phyloP scores from a whole-genome alignment of 2,329 filamentous ascomycete species.

The Exophiala sideris region DNA sequence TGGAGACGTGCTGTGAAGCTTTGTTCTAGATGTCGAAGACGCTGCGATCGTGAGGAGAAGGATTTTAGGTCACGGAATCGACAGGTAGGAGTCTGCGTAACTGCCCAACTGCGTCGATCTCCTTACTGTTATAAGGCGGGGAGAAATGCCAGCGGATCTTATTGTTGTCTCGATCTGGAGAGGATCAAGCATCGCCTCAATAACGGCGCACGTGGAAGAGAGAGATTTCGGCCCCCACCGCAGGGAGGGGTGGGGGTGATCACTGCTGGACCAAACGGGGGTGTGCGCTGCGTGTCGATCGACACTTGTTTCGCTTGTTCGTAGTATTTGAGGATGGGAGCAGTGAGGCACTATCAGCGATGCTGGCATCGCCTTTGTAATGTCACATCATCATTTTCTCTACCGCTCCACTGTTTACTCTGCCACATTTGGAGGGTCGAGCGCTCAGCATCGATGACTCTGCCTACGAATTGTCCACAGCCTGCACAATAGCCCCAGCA shows the following conservation, averaged over 20 bases:
- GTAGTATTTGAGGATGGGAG: too few relatives aligned
- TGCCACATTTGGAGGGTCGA: too few relatives aligned
- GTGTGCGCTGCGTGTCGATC: not conserved
- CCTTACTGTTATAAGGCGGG: not conserved
- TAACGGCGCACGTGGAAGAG: not conserved
- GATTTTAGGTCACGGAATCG: not conserved
- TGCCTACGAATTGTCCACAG: constrained; percentile 42
- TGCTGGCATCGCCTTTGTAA: too few relatives aligned
- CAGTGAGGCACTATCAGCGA: too few relatives aligned
- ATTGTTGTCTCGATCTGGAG: not conserved
- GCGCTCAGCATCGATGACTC: too few relatives aligned
- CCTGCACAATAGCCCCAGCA: constrained; percentile 48
- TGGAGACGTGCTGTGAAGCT: not conserved
- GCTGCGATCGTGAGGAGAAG: not conserved
- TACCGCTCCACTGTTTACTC: too few relatives aligned
- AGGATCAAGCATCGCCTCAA: not conserved
- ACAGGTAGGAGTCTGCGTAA: not conserved
- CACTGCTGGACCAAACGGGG: not conserved
- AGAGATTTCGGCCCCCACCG: not conserved
- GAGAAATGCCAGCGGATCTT: not conserved
- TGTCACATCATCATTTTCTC: too few relatives aligned
- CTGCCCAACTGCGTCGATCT: too few relatives aligned
- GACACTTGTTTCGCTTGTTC: not conserved
- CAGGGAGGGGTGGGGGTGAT: not conserved
- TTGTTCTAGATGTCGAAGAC: not conserved